Conservation (phyloP, 148 eudicot species). For the Camellia sinensis region DNA sequence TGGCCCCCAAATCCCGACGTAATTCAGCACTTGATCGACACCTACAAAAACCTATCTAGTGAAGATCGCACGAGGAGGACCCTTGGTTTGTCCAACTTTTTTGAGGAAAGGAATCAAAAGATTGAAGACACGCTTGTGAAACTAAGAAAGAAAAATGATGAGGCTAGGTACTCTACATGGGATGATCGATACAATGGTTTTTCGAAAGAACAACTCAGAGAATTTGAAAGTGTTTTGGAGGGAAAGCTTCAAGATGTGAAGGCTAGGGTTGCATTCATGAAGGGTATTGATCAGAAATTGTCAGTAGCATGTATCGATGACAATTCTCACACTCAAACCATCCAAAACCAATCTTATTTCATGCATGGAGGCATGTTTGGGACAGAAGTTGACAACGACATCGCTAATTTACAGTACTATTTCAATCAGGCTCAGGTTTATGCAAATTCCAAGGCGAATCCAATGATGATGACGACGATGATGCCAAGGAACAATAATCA, state of each 20-base stretch:
- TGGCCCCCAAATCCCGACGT: slow-evolving; percentile 2
- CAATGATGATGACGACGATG: not conserved
- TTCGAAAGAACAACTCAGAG: not conserved
- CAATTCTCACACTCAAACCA: not conserved
- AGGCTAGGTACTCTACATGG: slow-evolving; percentile 7
- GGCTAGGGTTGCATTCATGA: not conserved
- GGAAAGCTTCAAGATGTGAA: not conserved
- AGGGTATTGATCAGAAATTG: not conserved
- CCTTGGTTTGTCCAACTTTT: not conserved
- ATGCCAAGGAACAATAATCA: not conserved
- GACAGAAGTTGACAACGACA: too few species aligned
- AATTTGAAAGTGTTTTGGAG: not conserved
- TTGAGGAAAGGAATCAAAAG: not conserved
- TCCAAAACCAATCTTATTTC: not conserved
- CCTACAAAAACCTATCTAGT: not conserved
- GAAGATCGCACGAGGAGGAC: slow-evolving; percentile 9
- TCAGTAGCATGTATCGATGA: not conserved
- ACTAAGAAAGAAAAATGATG: slow-evolving; percentile 3
- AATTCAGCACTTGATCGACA: slow-evolving; percentile 9
- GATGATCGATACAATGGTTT: not conserved
- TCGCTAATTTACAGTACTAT: too few species aligned
- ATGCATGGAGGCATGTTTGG: not conserved
- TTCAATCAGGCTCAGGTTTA: not conserved
- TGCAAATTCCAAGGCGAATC: not conserved
- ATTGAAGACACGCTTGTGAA: not conserved